Percentiles rank a stretch among this genome's conserved stretches.
Conservation (phyloP, 1,284 basidiomycete genomes). For the Fomitopsis betulina region DNA sequence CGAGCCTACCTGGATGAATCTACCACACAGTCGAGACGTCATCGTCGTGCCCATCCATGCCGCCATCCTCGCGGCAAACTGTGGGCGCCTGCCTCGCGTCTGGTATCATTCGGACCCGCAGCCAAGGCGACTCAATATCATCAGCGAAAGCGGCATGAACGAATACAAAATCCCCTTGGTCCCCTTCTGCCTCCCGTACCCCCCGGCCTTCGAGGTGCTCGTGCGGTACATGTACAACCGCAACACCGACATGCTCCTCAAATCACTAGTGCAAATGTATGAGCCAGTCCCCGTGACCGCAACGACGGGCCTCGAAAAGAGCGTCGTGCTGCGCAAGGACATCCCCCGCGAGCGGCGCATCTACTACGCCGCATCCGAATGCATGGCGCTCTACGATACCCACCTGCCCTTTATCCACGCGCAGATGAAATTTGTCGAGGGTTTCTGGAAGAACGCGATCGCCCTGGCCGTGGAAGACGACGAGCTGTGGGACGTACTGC, state of each 20-base stretch:
- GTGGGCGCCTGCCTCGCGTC: conserved; percentile 8
- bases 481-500: conserved; percentile 12
- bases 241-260: conserved; percentile 8
- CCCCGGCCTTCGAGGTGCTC: conserved; percentile 11
- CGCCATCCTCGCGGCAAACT: conserved; percentile 17
- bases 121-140: not conserved
- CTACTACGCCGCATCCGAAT: not conserved
- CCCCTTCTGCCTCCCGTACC: conserved; percentile 15
- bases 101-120: conserved; percentile 1
- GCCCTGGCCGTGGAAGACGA: conserved; percentile 16
- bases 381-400: not conserved
- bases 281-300: too few relatives aligned
- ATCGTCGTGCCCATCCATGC: conserved; percentile 18
- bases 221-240: conserved; percentile 14
- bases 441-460: conserved; percentile 11
- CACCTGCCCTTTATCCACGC: conserved; percentile 3
- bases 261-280: conserved; percentile 5
- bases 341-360: not conserved
- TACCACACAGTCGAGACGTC: conserved; percentile 7
- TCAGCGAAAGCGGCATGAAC: not conserved
- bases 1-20: not conserved
- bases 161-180: conserved; percentile 15
- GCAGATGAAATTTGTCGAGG: conserved; percentile 10
- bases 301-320: too few relatives aligned
- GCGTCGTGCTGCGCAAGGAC: not conserved